Evolutionary conservation across 2,329 filamentous ascomycete genomes (phyloP), one percentile per base, ranked within the genome.

Genomic region (Penicillium sp.): DNA sequence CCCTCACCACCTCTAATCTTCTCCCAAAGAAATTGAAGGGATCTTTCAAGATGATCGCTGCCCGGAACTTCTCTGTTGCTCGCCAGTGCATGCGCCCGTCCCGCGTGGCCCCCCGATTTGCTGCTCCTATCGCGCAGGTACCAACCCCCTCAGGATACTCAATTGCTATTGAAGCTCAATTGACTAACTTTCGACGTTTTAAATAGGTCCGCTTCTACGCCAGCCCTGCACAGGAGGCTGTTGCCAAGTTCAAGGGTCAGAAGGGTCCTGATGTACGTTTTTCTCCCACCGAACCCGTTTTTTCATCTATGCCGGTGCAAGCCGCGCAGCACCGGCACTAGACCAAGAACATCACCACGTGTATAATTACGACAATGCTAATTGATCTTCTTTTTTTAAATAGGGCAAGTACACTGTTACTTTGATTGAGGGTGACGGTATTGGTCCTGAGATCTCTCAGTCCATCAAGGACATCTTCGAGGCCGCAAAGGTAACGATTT

Each of bases 391-490:
- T 53, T 44, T 54, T 20, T 47, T 31, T 61, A 40, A 65, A 58
- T 70, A 96, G 91, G 94, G 94, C 73, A 94, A 94, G 79, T 99
- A 89, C 85, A 89, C 90, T 56, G 94, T 99, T 72, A 93, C 90
- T 69, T 83, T 99, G 79, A 99, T 99, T 66, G 95, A 99, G 84
- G 94, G 95, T 79, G 95, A 99, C 74, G 94, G 94, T 76, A 99
- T 99, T 76, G 94, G 94, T 60, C 94, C 94, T 63, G 93, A 99
- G 81, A 99, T 99, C 74, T 87, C 94, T 65, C 88, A 96, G 79
- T 95, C 94, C 49, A 92, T 99, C 73, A 99, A 97, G 86, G 90
- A 97, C 78, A 99, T 99, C 79, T 99, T 97, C 81, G 84, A 87
- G 71, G 94, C 94, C 69, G 94, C 94, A 70, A 90, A 95, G 78